Conservation (phyloP, 176 grass and related monocot species). For the Rhynchospora breviuscula region DNA sequence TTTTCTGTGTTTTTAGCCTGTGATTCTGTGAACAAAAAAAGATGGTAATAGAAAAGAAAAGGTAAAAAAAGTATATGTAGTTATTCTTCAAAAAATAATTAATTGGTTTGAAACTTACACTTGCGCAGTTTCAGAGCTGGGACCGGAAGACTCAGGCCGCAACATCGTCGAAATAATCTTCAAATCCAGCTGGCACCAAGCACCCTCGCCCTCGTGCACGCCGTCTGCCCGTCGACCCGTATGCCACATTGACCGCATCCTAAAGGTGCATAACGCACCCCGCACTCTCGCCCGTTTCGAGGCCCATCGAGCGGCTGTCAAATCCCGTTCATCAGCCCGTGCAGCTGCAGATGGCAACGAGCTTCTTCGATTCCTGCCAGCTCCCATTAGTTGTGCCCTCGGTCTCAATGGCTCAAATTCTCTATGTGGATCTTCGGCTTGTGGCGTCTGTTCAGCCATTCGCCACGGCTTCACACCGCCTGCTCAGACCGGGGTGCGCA, state of each 20-base stretch:
- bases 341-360: slow-evolving; percentile 93
- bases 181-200: slow-evolving; percentile 93
- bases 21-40: background rate
- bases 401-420: slow-evolving; percentile 42
- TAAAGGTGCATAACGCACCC: slow-evolving; percentile 66
- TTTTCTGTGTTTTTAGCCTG: background rate
- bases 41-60: background rate
- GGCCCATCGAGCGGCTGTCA: slow-evolving; percentile 76
- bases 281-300: slow-evolving; percentile 89
- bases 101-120: background rate
- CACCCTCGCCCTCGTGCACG: background rate
- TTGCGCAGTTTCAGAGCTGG: slow-evolving; percentile 74
- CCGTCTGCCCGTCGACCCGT: slow-evolving; percentile 26
- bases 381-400: slow-evolving; percentile 60
- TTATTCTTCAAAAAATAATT: background rate
- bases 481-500: slow-evolving; percentile 52
- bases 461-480: slow-evolving; percentile 55
- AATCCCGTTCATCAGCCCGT: slow-evolving; percentile 32
- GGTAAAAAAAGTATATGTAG: background rate
- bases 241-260: slow-evolving; percentile 71
- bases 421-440: slow-evolving; percentile 37
- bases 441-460: slow-evolving; percentile 70
- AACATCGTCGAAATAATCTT: slow-evolving; percentile 99
- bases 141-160: slow-evolving; percentile 78
- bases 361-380: slow-evolving; percentile 86